Conservation (phyloP, 2,329 filamentous ascomycete species). For the Orbilia oligospora region DNA sequence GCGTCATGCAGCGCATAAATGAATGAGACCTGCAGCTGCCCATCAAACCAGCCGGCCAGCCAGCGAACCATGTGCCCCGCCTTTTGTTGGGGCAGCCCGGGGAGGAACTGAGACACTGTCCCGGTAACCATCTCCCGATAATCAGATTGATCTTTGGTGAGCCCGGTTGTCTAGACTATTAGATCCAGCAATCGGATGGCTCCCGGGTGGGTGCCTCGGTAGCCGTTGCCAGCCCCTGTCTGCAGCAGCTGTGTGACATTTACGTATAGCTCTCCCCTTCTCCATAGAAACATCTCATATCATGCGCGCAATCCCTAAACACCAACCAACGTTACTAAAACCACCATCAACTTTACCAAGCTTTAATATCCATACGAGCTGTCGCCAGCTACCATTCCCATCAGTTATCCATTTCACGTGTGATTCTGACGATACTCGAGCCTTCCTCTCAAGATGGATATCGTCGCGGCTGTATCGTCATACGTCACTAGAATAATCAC, state of each 20-base stretch:
- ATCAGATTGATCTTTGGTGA: neutral
- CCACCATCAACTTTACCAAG: neutral
- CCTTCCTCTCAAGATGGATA: slow-evolving; percentile 79
- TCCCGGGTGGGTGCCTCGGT: slow-evolving; percentile 10
- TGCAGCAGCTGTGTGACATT: slow-evolving; percentile 22
- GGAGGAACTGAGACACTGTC: neutral
- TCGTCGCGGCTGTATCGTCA: slow-evolving; percentile 90
- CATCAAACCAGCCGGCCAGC: neutral
- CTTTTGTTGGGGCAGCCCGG: slow-evolving; percentile 33
- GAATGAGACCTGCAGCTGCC: slow-evolving; percentile 40
- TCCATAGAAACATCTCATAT: neutral
- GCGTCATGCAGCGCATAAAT: slow-evolving; percentile 54
- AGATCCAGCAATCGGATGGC: neutral
- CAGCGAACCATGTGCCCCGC: slow-evolving; percentile 26
- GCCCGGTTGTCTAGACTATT: neutral
- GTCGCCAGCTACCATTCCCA: slow-evolving; percentile 7
- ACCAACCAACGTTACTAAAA: slow-evolving; percentile 3
- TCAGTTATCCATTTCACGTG: neutral
- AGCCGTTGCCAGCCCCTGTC: neutral
- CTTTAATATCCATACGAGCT: neutral
- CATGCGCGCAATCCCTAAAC: neutral
- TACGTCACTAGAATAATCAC: slow-evolving; percentile 98
- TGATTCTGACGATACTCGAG: neutral
- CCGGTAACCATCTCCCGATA: neutral
- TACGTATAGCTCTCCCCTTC: slow-evolving; percentile 17